Percentiles rank a stretch among this genome's conserved stretches.
Conservation (phyloP, 2,329 filamentous ascomycete species). For the Penicillium decumbens region DNA sequence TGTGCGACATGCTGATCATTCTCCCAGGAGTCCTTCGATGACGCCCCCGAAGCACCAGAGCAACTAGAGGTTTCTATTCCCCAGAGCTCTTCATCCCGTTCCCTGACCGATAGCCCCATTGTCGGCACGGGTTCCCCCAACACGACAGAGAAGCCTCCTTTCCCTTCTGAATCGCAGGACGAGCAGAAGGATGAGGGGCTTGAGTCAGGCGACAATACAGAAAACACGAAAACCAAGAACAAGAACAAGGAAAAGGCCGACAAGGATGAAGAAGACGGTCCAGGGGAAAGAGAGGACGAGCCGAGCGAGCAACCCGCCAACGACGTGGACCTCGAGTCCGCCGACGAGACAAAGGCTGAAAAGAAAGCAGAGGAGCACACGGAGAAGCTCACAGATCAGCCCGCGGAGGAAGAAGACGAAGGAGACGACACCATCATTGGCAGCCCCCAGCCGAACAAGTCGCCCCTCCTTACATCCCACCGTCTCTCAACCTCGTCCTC, state of each 20-base stretch:
- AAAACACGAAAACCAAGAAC: conserved; percentile 10
- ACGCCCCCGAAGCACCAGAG: conserved; percentile 56
- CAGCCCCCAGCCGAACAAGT: conserved; percentile 42
- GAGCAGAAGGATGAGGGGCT: conserved; percentile 17
- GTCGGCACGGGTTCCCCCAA: conserved; percentile 39
- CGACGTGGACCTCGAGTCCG: conserved; percentile 7
- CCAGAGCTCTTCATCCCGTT: conserved; percentile 54
- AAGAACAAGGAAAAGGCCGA: conserved; percentile 13
- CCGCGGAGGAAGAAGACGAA: conserved; percentile 13
- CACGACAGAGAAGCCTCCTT: conserved; percentile 29
- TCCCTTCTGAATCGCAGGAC: conserved; percentile 27
- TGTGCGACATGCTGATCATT: conserved; percentile 7
- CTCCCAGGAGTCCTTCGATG: conserved; percentile 71
- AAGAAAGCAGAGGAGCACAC: conserved; percentile 9
- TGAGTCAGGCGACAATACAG: conserved; percentile 4
- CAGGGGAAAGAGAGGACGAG: conserved; percentile 21
- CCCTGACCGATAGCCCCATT: conserved; percentile 50
- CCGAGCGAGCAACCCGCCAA: conserved; percentile 26
- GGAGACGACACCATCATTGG: conserved; percentile 33
- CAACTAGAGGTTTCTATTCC: conserved; percentile 31
- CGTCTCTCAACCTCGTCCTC: conserved; percentile 52
- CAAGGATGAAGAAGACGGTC: conserved; percentile 11
- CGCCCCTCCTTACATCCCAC: conserved; percentile 51
- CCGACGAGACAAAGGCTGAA: neutral
- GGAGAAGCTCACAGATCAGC: conserved; percentile 6